Evolutionary conservation across 441 rosid genomes (phyloP), one percentile per base, ranked within the genome.

Genomic region (Bruguiera hainesii): DNA sequence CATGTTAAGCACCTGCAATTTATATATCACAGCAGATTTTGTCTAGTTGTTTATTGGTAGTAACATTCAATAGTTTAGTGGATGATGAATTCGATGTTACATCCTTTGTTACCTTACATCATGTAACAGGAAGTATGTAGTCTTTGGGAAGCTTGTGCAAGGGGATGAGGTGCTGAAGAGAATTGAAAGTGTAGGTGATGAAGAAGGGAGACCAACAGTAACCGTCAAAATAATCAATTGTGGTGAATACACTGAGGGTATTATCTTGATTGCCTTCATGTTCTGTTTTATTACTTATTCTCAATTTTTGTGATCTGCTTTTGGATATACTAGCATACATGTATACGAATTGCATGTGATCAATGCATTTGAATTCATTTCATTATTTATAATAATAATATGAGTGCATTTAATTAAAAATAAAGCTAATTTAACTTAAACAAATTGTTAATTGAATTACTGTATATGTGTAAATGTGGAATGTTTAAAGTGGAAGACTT

Each of bases 91-190:
- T 8, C 16, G n/a, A 35, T 39, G 16, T 15, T 25, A 1, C 63
- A 4, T 9, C 9, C 8, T 7, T 33, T 33, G 37, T 33, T 33
- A 29, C n/a, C 26, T 73, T 61, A 69, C 61, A n/a, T 59, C 33
- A 19, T 65, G 30, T 81, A 63, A 53, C 89, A 95, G 98, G 80
- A 92, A 85, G 67, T 75, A 77, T 79, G 86, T 95, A 60, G 95
- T 85, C 61, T 95, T 95, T 66, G 99, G 98, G 77, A 87, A 90
- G 87, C 89, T 95, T 77, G 86, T 90, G 75, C 88, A 80, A 73
- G 99, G 99, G 60, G 76, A 83, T 56, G 88, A 92, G 67, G 71
- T 90, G 72, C 72, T 95, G 68, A 86, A 90, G 79, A 90, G 78
- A 75, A 90, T 95, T 81, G 98, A 95, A 83, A 67, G 76, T 78